A percentile compares a stretch with the other conserved stretches of the same genome.
These are phyloP conservation scores for Termitomyces sp. DNA, from an alignment of 768 basidiomycete genomes.

Conservation along the genomic window DNA sequence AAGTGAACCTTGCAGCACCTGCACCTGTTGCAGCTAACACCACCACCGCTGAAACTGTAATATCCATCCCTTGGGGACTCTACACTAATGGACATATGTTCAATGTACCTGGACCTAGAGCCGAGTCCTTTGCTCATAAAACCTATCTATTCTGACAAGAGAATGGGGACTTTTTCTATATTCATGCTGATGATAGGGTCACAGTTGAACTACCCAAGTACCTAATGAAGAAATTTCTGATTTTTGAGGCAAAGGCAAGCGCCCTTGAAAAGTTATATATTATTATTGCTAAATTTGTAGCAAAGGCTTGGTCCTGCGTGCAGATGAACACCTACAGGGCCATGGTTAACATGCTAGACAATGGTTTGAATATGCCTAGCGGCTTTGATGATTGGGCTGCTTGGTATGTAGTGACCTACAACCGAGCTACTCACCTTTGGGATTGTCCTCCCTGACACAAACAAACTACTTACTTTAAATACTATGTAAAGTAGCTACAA, in stretches of 20 bases:
- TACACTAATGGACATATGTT: background rate
- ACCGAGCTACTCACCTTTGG: too few relatives aligned
- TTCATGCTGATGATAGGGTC: background rate
- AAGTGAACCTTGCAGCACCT: background rate
- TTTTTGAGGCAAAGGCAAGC: too few relatives aligned
- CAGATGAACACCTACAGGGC: background rate
- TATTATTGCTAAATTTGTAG: too few relatives aligned
- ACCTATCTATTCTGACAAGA: background rate
- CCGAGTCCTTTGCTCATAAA: background rate
- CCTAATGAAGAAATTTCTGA: background rate
- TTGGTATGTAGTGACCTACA: too few relatives aligned
- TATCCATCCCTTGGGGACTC: background rate
- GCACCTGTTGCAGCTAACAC: too few relatives aligned
- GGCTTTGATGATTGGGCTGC: too few relatives aligned
- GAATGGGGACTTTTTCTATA: background rate
- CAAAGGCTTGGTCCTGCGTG: background rate
- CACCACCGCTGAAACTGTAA: too few relatives aligned
- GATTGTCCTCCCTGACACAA: too few relatives aligned
- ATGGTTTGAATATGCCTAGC: too few relatives aligned
- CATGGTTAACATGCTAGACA: background rate
- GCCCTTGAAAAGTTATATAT: background rate
- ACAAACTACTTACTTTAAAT: too few relatives aligned
- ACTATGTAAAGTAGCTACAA: too few relatives aligned
- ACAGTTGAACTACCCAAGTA: background rate
- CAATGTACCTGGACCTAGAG: background rate